phyloP scores from a whole-genome alignment of 768 basidiomycete genomes.

The Boletus eberwhitei region DNA sequence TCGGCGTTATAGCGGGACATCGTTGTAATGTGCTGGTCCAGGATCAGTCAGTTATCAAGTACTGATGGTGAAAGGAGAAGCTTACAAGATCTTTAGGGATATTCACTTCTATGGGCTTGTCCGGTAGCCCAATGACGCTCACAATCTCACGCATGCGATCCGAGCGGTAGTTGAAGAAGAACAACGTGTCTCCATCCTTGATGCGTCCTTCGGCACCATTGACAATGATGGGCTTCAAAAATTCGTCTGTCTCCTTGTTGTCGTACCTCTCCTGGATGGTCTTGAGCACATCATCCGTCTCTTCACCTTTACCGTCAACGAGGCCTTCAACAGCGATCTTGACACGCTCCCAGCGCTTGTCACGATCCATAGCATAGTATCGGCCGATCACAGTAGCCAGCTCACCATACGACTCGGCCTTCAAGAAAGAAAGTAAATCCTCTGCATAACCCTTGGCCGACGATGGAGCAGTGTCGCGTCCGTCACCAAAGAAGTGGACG shows the following conservation, averaged over 20 bases:
- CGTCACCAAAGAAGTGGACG: slow-evolving; percentile 93
- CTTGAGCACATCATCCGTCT: slow-evolving; percentile 54
- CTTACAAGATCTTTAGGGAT: slow-evolving; percentile 79
- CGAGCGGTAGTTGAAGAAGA: slow-evolving; percentile 97
- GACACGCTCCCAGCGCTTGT: slow-evolving; percentile 94
- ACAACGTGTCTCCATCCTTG: slow-evolving; percentile 85
- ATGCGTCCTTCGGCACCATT: slow-evolving; percentile 76
- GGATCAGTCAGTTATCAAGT: not conserved
- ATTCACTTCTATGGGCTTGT: slow-evolving; percentile 80
- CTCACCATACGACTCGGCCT: slow-evolving; percentile 75
- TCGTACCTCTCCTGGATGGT: slow-evolving; percentile 72
- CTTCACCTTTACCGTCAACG: slow-evolving; percentile 64
- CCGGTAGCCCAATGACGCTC: slow-evolving; percentile 74
- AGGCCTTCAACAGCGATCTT: slow-evolving; percentile 88
- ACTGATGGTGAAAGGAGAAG: not conserved
- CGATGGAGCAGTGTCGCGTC: slow-evolving; percentile 88
- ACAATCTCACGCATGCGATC: slow-evolving; percentile 93
- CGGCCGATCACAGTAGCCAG: slow-evolving; percentile 83
- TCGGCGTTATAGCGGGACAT: slow-evolving; percentile 94
- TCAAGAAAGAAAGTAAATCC: slow-evolving; percentile 72
- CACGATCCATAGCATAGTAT: slow-evolving; percentile 97
- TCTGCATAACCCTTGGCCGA: slow-evolving; percentile 76
- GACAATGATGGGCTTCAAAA: slow-evolving; percentile 91
- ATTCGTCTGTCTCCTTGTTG: slow-evolving; percentile 90
- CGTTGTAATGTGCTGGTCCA: slow-evolving; percentile 71